phyloP scores from a whole-genome alignment of 345 rosid species.

The Capsella bursapastoris region DNA sequence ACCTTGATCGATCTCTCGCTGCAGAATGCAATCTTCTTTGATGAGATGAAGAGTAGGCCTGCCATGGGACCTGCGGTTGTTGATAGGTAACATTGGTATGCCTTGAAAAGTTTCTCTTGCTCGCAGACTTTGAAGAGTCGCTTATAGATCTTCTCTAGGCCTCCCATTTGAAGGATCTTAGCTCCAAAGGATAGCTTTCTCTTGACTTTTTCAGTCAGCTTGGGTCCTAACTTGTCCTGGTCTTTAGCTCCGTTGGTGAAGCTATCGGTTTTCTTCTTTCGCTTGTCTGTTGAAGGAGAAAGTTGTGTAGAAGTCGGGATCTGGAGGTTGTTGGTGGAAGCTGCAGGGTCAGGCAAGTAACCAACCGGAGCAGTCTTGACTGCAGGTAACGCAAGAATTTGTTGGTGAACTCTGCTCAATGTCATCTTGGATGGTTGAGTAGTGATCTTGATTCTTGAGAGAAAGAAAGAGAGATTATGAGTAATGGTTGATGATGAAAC shows the following conservation, averaged over 20 bases:
- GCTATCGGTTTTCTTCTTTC: constrained; percentile 44
- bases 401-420: constrained; percentile 38
- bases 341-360: constrained; percentile 36
- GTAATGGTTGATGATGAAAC: constrained; percentile 33
- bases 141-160: constrained; percentile 52
- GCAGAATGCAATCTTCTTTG: constrained; percentile 52
- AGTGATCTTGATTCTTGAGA: constrained; percentile 30
- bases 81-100: constrained; percentile 60
- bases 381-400: constrained; percentile 24
- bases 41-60: constrained; percentile 60
- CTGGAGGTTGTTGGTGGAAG: constrained; percentile 37
- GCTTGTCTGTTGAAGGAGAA: constrained; percentile 26
- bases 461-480: constrained; percentile 24
- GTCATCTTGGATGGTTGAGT: constrained; percentile 37
- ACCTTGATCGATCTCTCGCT: constrained; percentile 52
- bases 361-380: not conserved
- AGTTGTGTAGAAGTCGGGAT: constrained; percentile 25
- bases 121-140: constrained; percentile 49
- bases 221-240: constrained; percentile 52
- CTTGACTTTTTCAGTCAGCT: constrained; percentile 56
- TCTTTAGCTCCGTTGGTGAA: constrained; percentile 48
- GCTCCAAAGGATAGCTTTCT: constrained; percentile 52
- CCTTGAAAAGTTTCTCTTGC: constrained; percentile 59
- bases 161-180: constrained; percentile 52
- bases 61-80: constrained; percentile 66